Base-by-base conservation (phyloP, 768 basidiomycete genomes). In the Tremella mesenterica region DNA sequence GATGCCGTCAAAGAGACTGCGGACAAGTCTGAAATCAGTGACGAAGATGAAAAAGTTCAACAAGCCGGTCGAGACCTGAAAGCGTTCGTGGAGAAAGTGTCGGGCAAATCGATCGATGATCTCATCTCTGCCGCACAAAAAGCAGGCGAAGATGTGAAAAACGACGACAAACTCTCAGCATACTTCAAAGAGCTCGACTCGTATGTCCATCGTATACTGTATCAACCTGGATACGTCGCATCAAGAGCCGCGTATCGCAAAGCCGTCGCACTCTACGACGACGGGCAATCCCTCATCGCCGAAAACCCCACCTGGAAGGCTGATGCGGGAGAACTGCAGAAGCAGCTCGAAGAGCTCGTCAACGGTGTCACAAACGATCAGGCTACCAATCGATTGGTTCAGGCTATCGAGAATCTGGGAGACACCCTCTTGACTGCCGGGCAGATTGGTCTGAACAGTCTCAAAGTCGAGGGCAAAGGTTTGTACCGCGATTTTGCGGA, bases 181-280 rank as follows among this genome's bases (percentile, higher is more conserved):
- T 73, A 74, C 59, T 74, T 75, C 60, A 50, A 63, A 27, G 73
- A 74, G 44, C 59, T 74, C 44, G 70, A 61, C 13, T 44, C 57
- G 12, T 73, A 67, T 57, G 25, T 75, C 46, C 70, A 76, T 28
- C 66, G 74, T 12, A 45, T 71, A 16, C 55, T 76, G 45, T 66
- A 75, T 59, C 69, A 75, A 31, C 65, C 70, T 18, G 73, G 73
- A 13, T 76, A 76, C 65, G 65, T 73, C 34, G 66, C 67, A n/a
- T 71, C 68, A 9, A 67, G 68, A 53, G 61, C 63, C 47, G 74
- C 74, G 9, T 72, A 71, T 54, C 63, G 74, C 25, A 67, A 72
- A 46, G 73, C 72, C 14, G 68, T 67, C 20, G 57, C 61, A 13
- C 64, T 76, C 21, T 75, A 73, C 64, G 71, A 76, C 54, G 71